A percentile compares a stretch with the other conserved stretches of the same genome.
These are phyloP conservation scores for Aspergillus vadensis DNA, from an alignment of 2,329 filamentous ascomycete species.

Conservation along the genomic window DNA sequence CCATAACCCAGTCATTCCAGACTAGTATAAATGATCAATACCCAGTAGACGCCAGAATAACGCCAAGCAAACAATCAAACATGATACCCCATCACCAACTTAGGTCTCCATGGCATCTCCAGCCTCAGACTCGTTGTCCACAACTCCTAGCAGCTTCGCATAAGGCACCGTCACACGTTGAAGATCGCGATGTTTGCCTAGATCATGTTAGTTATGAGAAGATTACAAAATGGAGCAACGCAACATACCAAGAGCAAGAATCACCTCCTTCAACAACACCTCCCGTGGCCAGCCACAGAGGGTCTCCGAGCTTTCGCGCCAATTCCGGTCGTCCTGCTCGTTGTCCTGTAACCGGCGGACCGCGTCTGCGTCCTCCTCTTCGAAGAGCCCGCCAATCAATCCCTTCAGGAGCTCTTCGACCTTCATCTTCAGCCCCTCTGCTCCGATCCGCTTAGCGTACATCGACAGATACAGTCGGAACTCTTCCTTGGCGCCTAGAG, in stretches of 20 bases:
- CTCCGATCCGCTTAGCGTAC: slow-evolving; percentile 94
- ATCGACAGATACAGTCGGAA: slow-evolving; percentile 95
- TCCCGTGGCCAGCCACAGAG: slow-evolving; percentile 90
- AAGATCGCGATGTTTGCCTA: slow-evolving; percentile 81
- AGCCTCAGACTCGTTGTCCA: slow-evolving; percentile 37
- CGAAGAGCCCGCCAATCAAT: slow-evolving; percentile 70
- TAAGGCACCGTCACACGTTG: slow-evolving; percentile 95
- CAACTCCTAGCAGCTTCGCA: slow-evolving; percentile 71
- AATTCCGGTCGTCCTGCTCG: slow-evolving; percentile 47
- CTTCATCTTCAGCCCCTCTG: slow-evolving; percentile 82
- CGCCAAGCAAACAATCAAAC: neutral
- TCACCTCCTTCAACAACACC: slow-evolving; percentile 84
- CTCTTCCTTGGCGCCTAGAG: slow-evolving; percentile 83
- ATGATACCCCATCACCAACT: neutral
- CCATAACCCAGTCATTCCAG: neutral
- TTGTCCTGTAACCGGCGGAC: slow-evolving; percentile 29
- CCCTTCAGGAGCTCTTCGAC: slow-evolving; percentile 88
- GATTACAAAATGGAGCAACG: neutral
- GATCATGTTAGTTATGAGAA: slow-evolving; percentile 55
- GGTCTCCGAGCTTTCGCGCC: slow-evolving; percentile 59
- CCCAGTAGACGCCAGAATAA: neutral
- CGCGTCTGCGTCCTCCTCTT: slow-evolving; percentile 55
- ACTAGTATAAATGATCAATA: neutral
- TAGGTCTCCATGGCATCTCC: slow-evolving; percentile 42
- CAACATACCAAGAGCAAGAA: slow-evolving; percentile 82